Evolutionary conservation across 2,329 filamentous ascomycete species (phyloP).

Genomic region (Alternaria panax): DNA sequence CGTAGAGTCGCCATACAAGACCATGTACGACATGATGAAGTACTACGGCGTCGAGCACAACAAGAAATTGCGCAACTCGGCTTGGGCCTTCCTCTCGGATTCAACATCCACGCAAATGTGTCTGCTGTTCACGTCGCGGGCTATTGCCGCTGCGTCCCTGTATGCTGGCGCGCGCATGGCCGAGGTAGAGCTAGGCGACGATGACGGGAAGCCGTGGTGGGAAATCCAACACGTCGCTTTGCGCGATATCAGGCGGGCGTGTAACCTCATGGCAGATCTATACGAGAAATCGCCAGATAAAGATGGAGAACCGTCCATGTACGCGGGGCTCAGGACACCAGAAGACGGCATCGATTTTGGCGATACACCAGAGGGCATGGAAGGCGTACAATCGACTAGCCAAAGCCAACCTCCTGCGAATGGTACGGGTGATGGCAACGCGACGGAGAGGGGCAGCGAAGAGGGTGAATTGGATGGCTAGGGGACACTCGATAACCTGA

Average conservation of each 20-base stretch:
- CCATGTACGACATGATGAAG: conserved; percentile 81
- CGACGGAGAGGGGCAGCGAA: conserved; percentile 49
- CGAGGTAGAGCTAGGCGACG: conserved; percentile 74
- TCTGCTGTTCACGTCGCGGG: conserved; percentile 77
- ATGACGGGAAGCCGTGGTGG: conserved; percentile 86
- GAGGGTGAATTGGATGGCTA: conserved; percentile 59
- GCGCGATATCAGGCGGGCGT: conserved; percentile 73
- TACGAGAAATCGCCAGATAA: conserved; percentile 54
- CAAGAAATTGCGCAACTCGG: conserved; percentile 80
- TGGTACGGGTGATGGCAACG: conserved; percentile 27
- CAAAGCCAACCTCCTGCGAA: conserved; percentile 32
- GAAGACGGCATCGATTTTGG: conserved; percentile 47
- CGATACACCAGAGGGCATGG: conserved; percentile 41
- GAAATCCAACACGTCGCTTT: conserved; percentile 75
- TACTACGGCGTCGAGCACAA: conserved; percentile 78
- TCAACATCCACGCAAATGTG: conserved; percentile 84
- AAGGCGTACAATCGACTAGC: conserved; percentile 30
- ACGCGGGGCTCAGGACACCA: conserved; percentile 54
- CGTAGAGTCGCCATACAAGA: conserved; percentile 85
- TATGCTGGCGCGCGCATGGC: conserved; percentile 85
- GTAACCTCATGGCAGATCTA: conserved; percentile 73
- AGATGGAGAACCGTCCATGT: conserved; percentile 54
- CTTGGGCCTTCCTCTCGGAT: conserved; percentile 95
- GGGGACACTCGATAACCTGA: neutral
- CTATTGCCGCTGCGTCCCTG: conserved; percentile 83